Percentiles rank a stretch among this genome's conserved stretches.
phyloP scores from a whole-genome alignment of 2,329 filamentous ascomycete species.

The Geosmithia putterillii region DNA sequence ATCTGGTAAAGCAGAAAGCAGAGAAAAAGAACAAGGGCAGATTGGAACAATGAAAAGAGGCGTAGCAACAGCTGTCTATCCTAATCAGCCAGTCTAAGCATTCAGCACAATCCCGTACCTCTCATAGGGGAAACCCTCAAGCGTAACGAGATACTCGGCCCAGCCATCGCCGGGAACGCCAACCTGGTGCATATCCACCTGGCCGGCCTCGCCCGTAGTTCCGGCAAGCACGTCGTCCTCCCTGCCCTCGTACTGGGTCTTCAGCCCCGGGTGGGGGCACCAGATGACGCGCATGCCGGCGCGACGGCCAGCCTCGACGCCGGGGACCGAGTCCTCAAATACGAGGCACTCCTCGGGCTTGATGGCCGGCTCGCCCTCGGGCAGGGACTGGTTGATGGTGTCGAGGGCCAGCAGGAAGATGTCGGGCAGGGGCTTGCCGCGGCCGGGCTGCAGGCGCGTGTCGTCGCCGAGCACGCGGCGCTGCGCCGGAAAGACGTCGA shows the following conservation, averaged over 20 bases:
- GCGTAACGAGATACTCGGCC: slow-evolving; percentile 38
- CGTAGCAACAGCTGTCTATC: not conserved
- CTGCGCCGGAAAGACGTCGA: slow-evolving; percentile 53
- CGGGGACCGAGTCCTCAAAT: slow-evolving; percentile 90
- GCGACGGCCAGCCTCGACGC: slow-evolving; percentile 78
- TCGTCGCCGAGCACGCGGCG: slow-evolving; percentile 81
- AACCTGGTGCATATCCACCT: slow-evolving; percentile 39
- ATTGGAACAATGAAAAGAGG: not conserved
- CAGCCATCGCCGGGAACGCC: slow-evolving; percentile 49
- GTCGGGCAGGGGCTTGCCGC: slow-evolving; percentile 91
- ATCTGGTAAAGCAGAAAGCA: no score
- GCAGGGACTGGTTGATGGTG: slow-evolving; percentile 67
- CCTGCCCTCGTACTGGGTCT: slow-evolving; percentile 61
- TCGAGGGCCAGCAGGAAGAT: slow-evolving; percentile 83
- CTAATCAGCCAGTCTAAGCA: no score
- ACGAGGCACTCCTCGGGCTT: slow-evolving; percentile 81
- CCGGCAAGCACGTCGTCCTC: slow-evolving; percentile 79
- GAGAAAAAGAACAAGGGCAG: not conserved
- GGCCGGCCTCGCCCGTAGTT: slow-evolving; percentile 54
- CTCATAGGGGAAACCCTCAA: slow-evolving; percentile 45
- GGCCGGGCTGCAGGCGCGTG: slow-evolving; percentile 56
- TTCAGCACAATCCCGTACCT: slow-evolving; percentile 40
- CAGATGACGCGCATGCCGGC: slow-evolving; percentile 93
- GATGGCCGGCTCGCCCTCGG: slow-evolving; percentile 50
- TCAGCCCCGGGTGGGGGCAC: slow-evolving; percentile 73